phyloP scores from a whole-genome alignment of 441 rosid species.

The Arabidopsis hybrid region DNA sequence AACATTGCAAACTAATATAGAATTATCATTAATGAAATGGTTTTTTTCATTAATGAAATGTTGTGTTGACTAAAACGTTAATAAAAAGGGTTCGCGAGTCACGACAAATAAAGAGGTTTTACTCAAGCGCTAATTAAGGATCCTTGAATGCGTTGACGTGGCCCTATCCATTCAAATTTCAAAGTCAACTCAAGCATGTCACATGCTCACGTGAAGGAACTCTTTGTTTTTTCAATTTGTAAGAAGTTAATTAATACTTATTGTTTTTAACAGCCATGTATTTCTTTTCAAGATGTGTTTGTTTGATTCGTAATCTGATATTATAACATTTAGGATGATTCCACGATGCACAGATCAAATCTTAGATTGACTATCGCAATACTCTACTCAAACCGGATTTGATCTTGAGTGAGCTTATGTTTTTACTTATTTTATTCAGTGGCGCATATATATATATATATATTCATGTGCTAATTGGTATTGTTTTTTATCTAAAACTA shows the following conservation, averaged over 20 bases:
- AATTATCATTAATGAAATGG: no score
- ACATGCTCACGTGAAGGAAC: slow-evolving; percentile 35
- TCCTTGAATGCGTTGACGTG: slow-evolving; percentile 32
- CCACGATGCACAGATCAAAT: not conserved
- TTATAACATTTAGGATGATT: not conserved
- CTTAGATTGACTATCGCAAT: not conserved
- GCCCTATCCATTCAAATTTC: slow-evolving; percentile 3
- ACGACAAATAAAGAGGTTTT: slow-evolving; percentile 36
- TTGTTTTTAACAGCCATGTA: no score
- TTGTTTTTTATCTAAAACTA: no score
- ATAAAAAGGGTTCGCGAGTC: slow-evolving; percentile 12
- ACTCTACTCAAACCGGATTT: not conserved
- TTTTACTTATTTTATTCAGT: not conserved
- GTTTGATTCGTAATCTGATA: slow-evolving; percentile 2
- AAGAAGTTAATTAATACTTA: slow-evolving; percentile 2
- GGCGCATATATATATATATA: not conserved
- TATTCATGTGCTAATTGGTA: not conserved
- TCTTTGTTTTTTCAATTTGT: not conserved
- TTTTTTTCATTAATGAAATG: not conserved
- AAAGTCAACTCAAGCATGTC: slow-evolving; percentile 41
- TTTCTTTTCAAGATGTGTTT: no score
- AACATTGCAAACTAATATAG: slow-evolving; percentile 3
- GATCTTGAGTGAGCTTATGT: not conserved
- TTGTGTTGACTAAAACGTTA: slow-evolving; percentile 11
- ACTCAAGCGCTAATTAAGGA: slow-evolving; percentile 33